phyloP scores from a whole-genome alignment of 495 filamentous ascomycete genomes.

The Parachaetomium inaequale region DNA sequence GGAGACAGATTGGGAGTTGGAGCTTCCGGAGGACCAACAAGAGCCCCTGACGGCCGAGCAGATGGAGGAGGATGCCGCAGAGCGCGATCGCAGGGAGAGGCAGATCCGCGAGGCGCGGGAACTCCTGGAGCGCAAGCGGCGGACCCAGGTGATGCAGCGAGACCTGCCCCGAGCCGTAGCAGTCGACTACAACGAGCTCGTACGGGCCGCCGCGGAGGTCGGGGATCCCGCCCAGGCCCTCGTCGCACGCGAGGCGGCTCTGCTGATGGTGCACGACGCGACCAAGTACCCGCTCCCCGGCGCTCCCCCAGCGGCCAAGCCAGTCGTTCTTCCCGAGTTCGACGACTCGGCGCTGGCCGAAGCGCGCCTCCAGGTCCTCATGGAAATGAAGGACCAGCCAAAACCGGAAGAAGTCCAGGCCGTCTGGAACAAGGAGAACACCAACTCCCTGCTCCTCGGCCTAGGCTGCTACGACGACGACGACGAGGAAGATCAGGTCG shows the following conservation, averaged over 20 bases:
- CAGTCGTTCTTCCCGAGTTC: constrained; percentile 58
- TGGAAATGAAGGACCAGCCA: constrained; percentile 62
- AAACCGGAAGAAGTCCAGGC: constrained; percentile 60
- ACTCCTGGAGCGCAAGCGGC: constrained; percentile 71
- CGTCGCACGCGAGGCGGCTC: constrained; percentile 71
- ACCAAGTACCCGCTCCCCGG: constrained; percentile 66
- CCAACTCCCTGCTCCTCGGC: constrained; percentile 61
- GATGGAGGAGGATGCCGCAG: constrained; percentile 76
- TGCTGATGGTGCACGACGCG: constrained; percentile 78
- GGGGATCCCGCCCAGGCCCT: constrained; percentile 44
- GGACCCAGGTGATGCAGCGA: constrained; percentile 85
- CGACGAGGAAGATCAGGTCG: constrained; percentile 61
- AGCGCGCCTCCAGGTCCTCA: constrained; percentile 70
- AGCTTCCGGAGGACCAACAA: constrained; percentile 78
- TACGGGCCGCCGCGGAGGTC: constrained; percentile 52
- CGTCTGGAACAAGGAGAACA: constrained; percentile 64
- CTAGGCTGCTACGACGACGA: constrained; percentile 72
- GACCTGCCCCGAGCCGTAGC: constrained; percentile 72
- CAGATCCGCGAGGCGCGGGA: constrained; percentile 68
- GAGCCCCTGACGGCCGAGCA: constrained; percentile 55
- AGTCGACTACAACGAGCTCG: constrained; percentile 66
- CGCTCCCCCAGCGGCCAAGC: constrained; percentile 54
- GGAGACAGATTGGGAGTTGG: constrained; percentile 85
- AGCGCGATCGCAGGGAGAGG: constrained; percentile 68
- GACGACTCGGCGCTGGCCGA: constrained; percentile 68